phyloP scores from a whole-genome alignment of 805 yeast genomes.

The Metschnikowia proteae region DNA sequence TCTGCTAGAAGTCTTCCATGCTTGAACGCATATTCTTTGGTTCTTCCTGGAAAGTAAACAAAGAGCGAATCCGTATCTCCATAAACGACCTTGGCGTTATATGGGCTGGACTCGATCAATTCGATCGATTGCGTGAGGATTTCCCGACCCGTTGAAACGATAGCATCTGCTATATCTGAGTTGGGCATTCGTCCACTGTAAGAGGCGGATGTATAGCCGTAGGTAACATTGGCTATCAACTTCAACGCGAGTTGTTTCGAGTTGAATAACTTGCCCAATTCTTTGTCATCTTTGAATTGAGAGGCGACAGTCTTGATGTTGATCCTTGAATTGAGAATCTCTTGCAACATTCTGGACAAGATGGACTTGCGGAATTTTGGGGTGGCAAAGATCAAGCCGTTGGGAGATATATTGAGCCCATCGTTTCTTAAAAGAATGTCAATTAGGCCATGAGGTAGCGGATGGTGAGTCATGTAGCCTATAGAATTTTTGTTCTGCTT shows the following conservation, averaged over 20 bases:
- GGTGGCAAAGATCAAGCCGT: constrained; percentile 78
- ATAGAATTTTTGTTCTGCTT: constrained; percentile 44
- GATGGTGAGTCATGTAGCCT: constrained; percentile 49
- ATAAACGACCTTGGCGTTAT: constrained; percentile 92
- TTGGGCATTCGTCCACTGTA: constrained; percentile 98
- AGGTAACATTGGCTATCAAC: constrained; percentile 89
- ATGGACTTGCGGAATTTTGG: constrained; percentile 63
- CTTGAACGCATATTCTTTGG: constrained; percentile 70
- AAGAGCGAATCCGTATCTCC: constrained; percentile 96
- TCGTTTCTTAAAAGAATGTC: constrained; percentile 47
- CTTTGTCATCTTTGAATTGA: constrained; percentile 39
- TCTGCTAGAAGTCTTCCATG: constrained; percentile 71
- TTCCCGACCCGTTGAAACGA: constrained; percentile 89
- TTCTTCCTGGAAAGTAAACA: constrained; percentile 82
- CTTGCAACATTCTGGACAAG: constrained; percentile 79
- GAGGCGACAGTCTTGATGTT: constrained; percentile 76
- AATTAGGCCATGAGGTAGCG: constrained; percentile 54
- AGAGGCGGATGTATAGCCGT: constrained; percentile 93
- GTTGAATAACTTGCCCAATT: constrained; percentile 54
- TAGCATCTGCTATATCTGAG: constrained; percentile 90
- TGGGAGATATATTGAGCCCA: constrained; percentile 68
- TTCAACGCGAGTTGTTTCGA: constrained; percentile 85
- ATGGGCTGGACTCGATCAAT: constrained; percentile 57
- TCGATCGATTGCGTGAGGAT: constrained; percentile 68
- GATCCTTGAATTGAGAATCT: constrained; percentile 74